Conservation (phyloP, 2,329 filamentous ascomycete species). For the Pseudogymnoascus sp. region DNA sequence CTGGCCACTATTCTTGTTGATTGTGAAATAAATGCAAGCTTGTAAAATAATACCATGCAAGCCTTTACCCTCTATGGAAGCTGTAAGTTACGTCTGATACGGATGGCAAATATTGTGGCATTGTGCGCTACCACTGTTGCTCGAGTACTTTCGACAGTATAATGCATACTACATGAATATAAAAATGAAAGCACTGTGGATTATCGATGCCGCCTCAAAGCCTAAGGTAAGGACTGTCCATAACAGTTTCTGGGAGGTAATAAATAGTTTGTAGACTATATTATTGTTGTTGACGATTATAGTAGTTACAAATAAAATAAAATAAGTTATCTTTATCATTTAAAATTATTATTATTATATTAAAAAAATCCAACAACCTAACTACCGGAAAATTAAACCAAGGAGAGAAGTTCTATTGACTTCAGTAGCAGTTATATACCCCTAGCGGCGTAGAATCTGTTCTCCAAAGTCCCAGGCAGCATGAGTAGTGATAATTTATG, state of each 20-base stretch:
- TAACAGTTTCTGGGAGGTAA: not conserved
- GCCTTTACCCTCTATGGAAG: not conserved
- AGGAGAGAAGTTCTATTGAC: not conserved
- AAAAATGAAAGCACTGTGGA: not conserved
- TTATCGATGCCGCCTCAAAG: not conserved
- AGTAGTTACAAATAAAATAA: not conserved
- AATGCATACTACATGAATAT: not conserved
- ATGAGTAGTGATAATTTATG: not conserved
- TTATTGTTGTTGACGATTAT: not conserved
- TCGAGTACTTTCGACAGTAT: not conserved
- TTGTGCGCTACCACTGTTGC: not conserved
- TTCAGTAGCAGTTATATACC: not conserved
- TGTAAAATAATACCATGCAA: not conserved
- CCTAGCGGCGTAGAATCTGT: not conserved
- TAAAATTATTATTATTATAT: not conserved
- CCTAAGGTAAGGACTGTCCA: not conserved
- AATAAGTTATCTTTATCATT: not conserved
- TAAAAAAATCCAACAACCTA: not conserved
- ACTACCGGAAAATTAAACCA: not conserved
- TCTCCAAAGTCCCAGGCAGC: not conserved
- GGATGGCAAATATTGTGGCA: not conserved
- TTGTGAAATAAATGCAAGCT: not conserved
- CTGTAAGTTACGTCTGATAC: not conserved
- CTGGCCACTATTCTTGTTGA: not conserved
- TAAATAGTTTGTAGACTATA: not conserved